Conservation (phyloP, 495 filamentous ascomycete species). For the Podospora australis region DNA sequence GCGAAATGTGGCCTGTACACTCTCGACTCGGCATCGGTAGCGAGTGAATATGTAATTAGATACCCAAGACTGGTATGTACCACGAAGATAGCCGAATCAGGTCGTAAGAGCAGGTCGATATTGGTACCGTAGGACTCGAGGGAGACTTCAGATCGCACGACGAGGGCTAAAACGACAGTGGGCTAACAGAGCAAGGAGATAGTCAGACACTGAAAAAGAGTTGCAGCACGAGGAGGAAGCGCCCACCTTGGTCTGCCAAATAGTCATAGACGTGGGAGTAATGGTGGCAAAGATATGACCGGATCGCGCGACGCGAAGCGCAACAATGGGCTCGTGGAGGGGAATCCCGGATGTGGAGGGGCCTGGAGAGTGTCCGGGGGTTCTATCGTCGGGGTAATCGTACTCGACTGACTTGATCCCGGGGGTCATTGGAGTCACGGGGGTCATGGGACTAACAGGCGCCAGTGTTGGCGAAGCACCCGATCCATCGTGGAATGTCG, state of each 20-base stretch:
- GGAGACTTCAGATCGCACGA: constrained; percentile 73
- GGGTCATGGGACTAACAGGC: constrained; percentile 35
- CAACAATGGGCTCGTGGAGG: constrained; percentile 57
- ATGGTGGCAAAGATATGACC: constrained; percentile 88
- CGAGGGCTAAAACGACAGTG: constrained; percentile 76
- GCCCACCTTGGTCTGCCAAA: constrained; percentile 91
- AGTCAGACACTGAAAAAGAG: constrained; percentile 1
- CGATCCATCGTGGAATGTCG: constrained; percentile 23
- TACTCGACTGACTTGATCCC: constrained; percentile 48
- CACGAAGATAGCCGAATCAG: constrained; percentile 85
- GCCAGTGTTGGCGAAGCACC: constrained; percentile 15
- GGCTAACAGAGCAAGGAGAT: constrained; percentile 61
- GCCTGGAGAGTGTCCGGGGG: constrained; percentile 4
- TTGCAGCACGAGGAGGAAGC: constrained; percentile 14
- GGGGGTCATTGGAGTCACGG: constrained; percentile 44
- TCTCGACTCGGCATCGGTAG: constrained; percentile 70
- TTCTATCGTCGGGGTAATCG: constrained; percentile 32
- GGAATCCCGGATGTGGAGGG: constrained; percentile 12
- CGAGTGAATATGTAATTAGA: constrained; percentile 88
- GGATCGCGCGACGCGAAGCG: constrained; percentile 69
- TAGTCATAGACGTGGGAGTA: constrained; percentile 69
- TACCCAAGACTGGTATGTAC: constrained; percentile 85
- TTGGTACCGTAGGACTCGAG: constrained; percentile 80
- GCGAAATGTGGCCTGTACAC: constrained; percentile 81
- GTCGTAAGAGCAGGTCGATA: constrained; percentile 75